These are phyloP conservation scores for Sclerotinia sclerotiorum DNA, from an alignment of 2,329 filamentous ascomycete species.

Conservation along the genomic window DNA sequence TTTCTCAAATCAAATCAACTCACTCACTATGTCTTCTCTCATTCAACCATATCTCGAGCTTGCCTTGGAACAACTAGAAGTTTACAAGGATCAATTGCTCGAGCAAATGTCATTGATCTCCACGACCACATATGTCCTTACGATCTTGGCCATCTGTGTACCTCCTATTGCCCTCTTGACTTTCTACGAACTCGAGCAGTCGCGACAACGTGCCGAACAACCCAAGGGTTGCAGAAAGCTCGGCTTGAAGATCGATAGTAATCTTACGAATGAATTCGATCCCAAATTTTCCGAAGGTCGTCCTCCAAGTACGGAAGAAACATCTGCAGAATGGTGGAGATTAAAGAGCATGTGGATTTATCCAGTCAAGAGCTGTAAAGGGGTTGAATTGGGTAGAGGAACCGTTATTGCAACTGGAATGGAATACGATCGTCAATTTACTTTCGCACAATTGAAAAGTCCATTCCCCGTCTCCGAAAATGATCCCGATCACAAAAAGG, in stretches of 20 bases:
- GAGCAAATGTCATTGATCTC: conserved; percentile 37
- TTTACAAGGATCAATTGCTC: conserved; percentile 36
- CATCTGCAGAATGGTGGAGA: conserved; percentile 44
- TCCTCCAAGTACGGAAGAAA: conserved; percentile 40
- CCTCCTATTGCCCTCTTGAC: conserved; percentile 39
- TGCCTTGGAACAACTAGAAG: conserved; percentile 34
- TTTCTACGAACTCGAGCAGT: conserved; percentile 39
- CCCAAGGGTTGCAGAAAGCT: conserved; percentile 54
- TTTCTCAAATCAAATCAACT: conserved; percentile 7
- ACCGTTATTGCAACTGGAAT: conserved; percentile 68
- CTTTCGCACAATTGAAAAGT: conserved; percentile 68
- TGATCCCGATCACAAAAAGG: conserved; percentile 43
- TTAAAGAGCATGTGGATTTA: conserved; percentile 76
- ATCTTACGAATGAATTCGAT: conserved; percentile 57
- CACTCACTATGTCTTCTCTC: conserved; percentile 33
- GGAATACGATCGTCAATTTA: conserved; percentile 79
- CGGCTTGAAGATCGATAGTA: conserved; percentile 50
- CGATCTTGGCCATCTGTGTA: conserved; percentile 38
- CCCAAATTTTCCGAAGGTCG: conserved; percentile 47
- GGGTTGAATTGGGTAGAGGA: conserved; percentile 68
- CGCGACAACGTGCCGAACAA: conserved; percentile 38
- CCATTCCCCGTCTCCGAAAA: conserved; percentile 47
- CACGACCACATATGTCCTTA: conserved; percentile 38
- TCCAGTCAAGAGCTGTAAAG: conserved; percentile 78
- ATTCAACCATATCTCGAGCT: conserved; percentile 35